Evolutionary conservation across 306 rosid genomes (phyloP), one percentile per base, ranked within the genome.

Genomic region (Vicia sativa): DNA sequence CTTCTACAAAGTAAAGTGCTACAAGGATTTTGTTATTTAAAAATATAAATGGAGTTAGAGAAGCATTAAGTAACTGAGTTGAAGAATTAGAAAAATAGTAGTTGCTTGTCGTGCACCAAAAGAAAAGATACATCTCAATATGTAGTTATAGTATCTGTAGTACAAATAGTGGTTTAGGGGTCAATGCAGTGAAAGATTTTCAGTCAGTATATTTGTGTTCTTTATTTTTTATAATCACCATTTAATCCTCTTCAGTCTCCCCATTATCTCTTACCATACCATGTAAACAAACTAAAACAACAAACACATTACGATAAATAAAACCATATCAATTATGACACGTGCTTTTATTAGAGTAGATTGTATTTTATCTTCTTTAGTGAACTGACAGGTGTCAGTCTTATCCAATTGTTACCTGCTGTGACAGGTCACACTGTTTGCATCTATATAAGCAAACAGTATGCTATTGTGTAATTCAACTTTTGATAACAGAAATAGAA

Each of bases 1-100:
- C 65, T 59, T 48, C 41, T 48, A 44, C 45, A 67, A 25, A 52
- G 62, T 45, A 18, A 45, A 44, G 62, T 67, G 41, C 60, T 44
- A 46, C 69, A 11, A 59, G 58, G 69, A 63, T 34, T 73, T 77
- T 23, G n/a, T 69, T 18, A 29, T 18, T 50, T 29, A 49, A 63
- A 68, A 60, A 7, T 39, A 6, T 13, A n/a, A 48, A 44, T 46
- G 67, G 62, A 67, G 38, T 68, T 55, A 14, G 46, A 70, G 70
- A 68, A 54, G 62, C 48, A 23, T 59, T 50, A 29, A 52, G 71
- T 31, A 75, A 58, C 35, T 42, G 43, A 18, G 53, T 50, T 18
- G 2, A 57, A 42, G 72, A 11, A 54, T 44, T 34, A 21, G 50
- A 49, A 31, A 64, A 70, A 25, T 34, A 14, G 67, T 23, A 14